Evolutionary conservation across 108 stramenopile species (phyloP), one percentile per base, ranked within the genome.

Genomic region (Skeletonema tropicum): DNA sequence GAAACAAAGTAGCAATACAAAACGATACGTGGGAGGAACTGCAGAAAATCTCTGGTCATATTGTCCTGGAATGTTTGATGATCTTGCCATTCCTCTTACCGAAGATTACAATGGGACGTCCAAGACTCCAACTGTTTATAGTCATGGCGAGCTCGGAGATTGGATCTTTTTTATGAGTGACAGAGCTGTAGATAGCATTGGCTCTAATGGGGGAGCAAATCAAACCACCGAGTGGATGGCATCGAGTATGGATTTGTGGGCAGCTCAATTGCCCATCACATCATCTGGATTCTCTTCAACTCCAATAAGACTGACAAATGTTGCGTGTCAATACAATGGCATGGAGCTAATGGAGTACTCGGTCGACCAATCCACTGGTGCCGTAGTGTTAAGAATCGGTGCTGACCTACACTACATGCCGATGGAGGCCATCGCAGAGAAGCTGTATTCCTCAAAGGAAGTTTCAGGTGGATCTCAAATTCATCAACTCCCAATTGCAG

Each of bases 231-330:
- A n/a, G 11, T 87, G 86, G 86, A 63, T 62, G 23, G 63, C 88
- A 19, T 72, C 83, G 25, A 77, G 80, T 1, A 90, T 90, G 89
- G 88, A 90, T 78, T 36, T 93, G 9, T 90, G 86, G 88, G 89
- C 89, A 9, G 46, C 82, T 49, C 69, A 67, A 11, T 57, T 93
- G 15, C 75, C 82, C 7, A 30, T 64, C 5, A 26, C 74, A 23
- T 38, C 15, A 2, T 30, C 77, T 12, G 64, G 38, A 0, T 19
- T 60, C 9, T 32, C 19, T 14, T 23, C 11, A 11, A 39, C 13
- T 11, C 72, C 64, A 7, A 79, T 82, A 35, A 84, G 73, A 42
- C 70, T 89, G 17, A 89, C 91, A 2, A 68, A 80, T 35, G 75
- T 88, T n/a, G 64, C 83, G 1, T 91, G 90, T 67, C 66, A 87